Evolutionary conservation across 2,329 filamentous ascomycete species (phyloP), one percentile per base, ranked within the genome.

Genomic region (Fonsecaea multimorphosa): DNA sequence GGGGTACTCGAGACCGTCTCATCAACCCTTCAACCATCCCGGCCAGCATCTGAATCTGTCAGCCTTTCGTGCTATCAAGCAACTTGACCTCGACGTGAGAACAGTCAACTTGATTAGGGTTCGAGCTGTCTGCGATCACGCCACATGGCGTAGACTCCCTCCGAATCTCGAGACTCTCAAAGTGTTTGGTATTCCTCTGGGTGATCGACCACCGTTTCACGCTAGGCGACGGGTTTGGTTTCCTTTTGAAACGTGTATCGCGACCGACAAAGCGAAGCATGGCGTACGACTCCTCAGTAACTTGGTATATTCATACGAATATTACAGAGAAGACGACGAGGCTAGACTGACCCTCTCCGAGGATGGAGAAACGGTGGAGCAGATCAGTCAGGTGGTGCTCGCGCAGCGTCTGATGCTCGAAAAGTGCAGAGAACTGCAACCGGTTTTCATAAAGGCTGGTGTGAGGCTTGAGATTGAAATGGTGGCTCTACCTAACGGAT

Each of bases 221-320:
- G 64, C 66, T 12, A 53, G 67, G 11, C 53, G 64, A 53, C 57
- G 63, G 6, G 68, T 68, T 40, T 68, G 67, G 54, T 61, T 70
- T 22, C 71, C 71, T 6, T 67, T 72, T 24, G 58, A 69, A 14
- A 63, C 51, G 8, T 72, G 71, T 52, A 49, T 72, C 16, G 62
- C 64, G 31, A 64, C 51, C 19, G 68, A 71, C 34, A 72, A 71
- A 61, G 60, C 63, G 11, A 64, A 58, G 31, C 71, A 72, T 52
- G 71, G 71, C 27, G 55, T 71, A 7, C 58, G 62, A n/a, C 64
- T 61, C 16, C 62, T 72, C 34, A 64, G 69, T 32, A 67, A 65
- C 44, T 34, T 72, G 32, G 67, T 70, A 16, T 71, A 64, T 40
- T 67, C 64, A 1, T 72, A 70, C 58, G 70, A 72, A 58, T 71